Base-by-base conservation (phyloP, 495 filamentous ascomycete species). In the Bacidia gigantensis region DNA sequence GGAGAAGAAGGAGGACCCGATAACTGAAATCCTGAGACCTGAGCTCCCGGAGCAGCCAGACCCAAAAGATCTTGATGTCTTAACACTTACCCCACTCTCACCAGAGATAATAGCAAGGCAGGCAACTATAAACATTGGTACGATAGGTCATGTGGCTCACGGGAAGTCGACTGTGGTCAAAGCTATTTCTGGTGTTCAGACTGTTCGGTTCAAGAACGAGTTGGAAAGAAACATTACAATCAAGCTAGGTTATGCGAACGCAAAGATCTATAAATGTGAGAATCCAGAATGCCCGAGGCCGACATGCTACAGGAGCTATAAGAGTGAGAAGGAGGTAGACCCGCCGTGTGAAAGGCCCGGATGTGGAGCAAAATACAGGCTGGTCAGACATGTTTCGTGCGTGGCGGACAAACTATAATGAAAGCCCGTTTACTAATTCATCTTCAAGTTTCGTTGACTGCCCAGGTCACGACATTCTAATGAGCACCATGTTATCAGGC, bases 401-500 rank as follows among this genome's bases (percentile, higher is more conserved):
- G 86, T 76, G 48, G 32, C n/a, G 26, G 32, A 21, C 25, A 18
- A 32, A 21, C 49, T 21, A 9, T 50, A 17, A 48, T 29, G 21
- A 50, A 40, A 24, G 47, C 1, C n/a, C 32, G 20, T 62, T 26
- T 44, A 25, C 55, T 63, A 50, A 60, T 21, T 60, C 53, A 32
- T 3, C 11, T 46, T 54, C 25, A 88, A 81, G 14, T n/a, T 98
- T 98, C 67, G 93, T 98, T 52, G 92, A 98, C 69, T 98, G 92
- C 77, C 92, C 92, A 32, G 92, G 92, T 69, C 92, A 98, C 83
- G 92, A 98, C 71, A 98, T 98, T 87, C 88, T 98, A 63, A 98
- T 98, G 92, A 95, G 89, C 69, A 98, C 92, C 54, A 98, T 97
- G 92, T 82, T 97, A 71, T 98, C 92, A 65, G 93, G 92, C 63